These are phyloP conservation scores for Aspergillus udagawae DNA, from an alignment of 2,329 filamentous ascomycete species.

Conservation along the genomic window DNA sequence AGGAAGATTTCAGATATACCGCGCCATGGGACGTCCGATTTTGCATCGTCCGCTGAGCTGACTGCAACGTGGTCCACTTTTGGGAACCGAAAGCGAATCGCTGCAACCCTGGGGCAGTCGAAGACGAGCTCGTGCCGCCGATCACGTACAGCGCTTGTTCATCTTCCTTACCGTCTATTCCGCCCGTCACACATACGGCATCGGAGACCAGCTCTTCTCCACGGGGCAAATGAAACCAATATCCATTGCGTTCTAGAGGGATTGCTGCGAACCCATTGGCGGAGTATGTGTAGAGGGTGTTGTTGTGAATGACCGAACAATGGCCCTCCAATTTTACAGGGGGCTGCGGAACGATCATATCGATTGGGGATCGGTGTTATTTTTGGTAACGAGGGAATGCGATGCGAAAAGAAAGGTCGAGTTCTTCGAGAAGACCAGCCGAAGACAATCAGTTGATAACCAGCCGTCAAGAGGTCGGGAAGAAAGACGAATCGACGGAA, in stretches of 20 bases:
- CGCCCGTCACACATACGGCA: slow-evolving; percentile 71
- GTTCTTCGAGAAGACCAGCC: slow-evolving; percentile 27
- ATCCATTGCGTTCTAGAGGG: slow-evolving; percentile 61
- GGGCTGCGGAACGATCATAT: slow-evolving; percentile 71
- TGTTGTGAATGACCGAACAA: slow-evolving; percentile 76
- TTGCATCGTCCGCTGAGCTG: slow-evolving; percentile 54
- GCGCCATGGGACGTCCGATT: slow-evolving; percentile 72
- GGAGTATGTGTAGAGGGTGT: slow-evolving; percentile 82
- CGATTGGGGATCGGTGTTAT: slow-evolving; percentile 8
- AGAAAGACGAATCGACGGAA: slow-evolving; percentile 10
- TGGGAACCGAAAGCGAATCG: slow-evolving; percentile 55
- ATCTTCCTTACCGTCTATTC: slow-evolving; percentile 52
- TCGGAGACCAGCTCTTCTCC: slow-evolving; percentile 69
- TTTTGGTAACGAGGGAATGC: neutral
- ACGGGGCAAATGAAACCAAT: slow-evolving; percentile 64
- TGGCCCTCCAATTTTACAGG: slow-evolving; percentile 66
- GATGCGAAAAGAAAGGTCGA: neutral
- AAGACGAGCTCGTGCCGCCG: slow-evolving; percentile 62
- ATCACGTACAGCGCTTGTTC: slow-evolving; percentile 72
- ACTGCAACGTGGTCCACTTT: slow-evolving; percentile 56
- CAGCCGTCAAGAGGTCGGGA: slow-evolving; percentile 22
- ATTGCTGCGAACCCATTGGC: slow-evolving; percentile 71
- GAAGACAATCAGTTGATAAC: slow-evolving; percentile 22
- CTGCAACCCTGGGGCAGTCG: slow-evolving; percentile 71
- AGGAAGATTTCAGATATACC: slow-evolving; percentile 65